phyloP scores from a whole-genome alignment of 2,329 filamentous ascomycete species.

The Xylariaceae sp. region DNA sequence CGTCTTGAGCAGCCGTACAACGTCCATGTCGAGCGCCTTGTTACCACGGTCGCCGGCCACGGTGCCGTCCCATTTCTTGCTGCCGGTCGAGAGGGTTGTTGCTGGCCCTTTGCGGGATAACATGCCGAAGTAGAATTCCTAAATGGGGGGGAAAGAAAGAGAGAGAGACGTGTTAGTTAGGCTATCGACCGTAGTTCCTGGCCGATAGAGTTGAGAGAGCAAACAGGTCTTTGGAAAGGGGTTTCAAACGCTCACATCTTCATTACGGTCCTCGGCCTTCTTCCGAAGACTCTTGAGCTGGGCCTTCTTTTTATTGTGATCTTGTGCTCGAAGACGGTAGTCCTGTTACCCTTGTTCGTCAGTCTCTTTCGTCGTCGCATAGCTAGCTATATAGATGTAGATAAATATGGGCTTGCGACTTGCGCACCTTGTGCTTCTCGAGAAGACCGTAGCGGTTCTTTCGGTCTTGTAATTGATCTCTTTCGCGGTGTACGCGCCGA shows the following conservation, averaged over 20 bases:
- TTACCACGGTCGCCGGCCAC: slow-evolving; percentile 55
- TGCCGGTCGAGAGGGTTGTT: slow-evolving; percentile 43
- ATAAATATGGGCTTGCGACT: background rate
- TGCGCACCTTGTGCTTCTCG: slow-evolving; percentile 80
- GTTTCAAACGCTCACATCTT: slow-evolving; percentile 50
- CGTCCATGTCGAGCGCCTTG: slow-evolving; percentile 48
- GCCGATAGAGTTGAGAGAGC: background rate
- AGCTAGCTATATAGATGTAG: background rate
- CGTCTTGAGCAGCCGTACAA: slow-evolving; percentile 60
- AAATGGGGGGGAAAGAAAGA: background rate
- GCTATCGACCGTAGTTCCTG: background rate
- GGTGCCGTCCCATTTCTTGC: slow-evolving; percentile 49
- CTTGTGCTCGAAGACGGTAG: slow-evolving; percentile 58
- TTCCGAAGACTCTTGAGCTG: slow-evolving; percentile 53
- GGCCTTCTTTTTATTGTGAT: slow-evolving; percentile 61
- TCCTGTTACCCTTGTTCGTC: slow-evolving; percentile 36
- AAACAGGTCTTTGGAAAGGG: background rate
- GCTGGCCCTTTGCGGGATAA: slow-evolving; percentile 54
- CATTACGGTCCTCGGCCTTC: slow-evolving; percentile 61
- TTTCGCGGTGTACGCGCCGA: slow-evolving; percentile 81
- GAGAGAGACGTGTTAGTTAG: background rate
- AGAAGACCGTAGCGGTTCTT: slow-evolving; percentile 75
- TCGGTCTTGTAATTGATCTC: slow-evolving; percentile 75
- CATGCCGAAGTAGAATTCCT: slow-evolving; percentile 65
- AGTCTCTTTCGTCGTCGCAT: background rate